Evolutionary conservation across 192 early-diverging fungal genomes (phyloP).

Genomic region (Lobulomyces angularis): DNA sequence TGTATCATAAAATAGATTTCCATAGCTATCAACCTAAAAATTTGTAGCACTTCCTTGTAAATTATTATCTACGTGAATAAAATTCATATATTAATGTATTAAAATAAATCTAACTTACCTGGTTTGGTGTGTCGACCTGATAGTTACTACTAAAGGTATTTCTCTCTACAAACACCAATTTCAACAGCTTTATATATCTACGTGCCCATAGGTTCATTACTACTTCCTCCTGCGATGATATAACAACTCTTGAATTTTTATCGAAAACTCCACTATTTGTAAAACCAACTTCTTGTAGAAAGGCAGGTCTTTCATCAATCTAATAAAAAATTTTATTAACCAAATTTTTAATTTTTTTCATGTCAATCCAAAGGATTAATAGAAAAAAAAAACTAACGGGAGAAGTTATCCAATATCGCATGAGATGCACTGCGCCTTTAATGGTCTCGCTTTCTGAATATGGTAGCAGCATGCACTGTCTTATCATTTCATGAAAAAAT

Average conservation of each 20-base stretch:
- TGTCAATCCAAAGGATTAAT: conserved; percentile 17
- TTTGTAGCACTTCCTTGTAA: conserved; percentile 56
- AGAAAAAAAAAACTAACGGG: conserved; percentile 13
- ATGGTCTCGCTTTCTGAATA: conserved; percentile 51
- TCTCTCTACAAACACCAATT: no score
- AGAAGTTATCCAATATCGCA: conserved; percentile 49
- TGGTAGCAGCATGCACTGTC: conserved; percentile 58
- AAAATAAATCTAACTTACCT: not conserved
- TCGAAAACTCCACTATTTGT: not conserved
- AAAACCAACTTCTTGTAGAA: conserved; percentile 24
- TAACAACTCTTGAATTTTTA: no score
- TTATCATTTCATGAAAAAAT: conserved; percentile 62
- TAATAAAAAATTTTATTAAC: conserved; percentile 5
- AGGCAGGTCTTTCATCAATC: conserved; percentile 61
- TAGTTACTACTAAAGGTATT: no score
- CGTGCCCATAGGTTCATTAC: no score
- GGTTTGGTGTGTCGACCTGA: not conserved
- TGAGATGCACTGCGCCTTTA: conserved; percentile 48
- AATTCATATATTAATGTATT: not conserved
- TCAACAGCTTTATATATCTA: no score
- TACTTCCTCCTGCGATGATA: no score
- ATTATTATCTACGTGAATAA: conserved; percentile 19
- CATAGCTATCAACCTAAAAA: conserved; percentile 47
- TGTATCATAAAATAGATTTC: conserved; percentile 12
- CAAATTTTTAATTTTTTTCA: not conserved